These are phyloP conservation scores for Vigna radiata DNA, from an alignment of 306 rosid genomes.

Conservation along the genomic window DNA sequence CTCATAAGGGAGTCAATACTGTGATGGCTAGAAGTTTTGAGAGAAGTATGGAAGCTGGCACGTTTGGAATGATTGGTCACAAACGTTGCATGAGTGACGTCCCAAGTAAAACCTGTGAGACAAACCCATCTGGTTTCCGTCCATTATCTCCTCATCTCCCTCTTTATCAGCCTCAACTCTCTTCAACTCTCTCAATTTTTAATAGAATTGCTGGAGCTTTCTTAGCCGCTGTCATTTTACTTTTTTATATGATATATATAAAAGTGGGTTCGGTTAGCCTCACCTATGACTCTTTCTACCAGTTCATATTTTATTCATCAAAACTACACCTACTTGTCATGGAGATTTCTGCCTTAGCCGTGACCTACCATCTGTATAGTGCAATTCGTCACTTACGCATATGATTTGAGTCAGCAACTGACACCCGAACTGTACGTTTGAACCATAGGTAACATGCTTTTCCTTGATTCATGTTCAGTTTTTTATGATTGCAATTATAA, in stretches of 20 bases:
- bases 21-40: conserved; percentile 77
- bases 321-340: conserved; percentile 50
- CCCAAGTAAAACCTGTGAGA: conserved; percentile 63
- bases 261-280: conserved; percentile 50
- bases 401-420: conserved; percentile 69
- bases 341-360: conserved; percentile 56
- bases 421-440: conserved; percentile 62
- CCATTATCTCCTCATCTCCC: conserved; percentile 66
- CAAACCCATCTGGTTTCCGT: conserved; percentile 54
- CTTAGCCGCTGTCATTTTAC: conserved; percentile 37
- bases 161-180: conserved; percentile 58
- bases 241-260: conserved; percentile 49
- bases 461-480: neutral
- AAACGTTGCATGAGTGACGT: conserved; percentile 71
- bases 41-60: conserved; percentile 73
- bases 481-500: neutral
- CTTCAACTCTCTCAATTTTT: conserved; percentile 52
- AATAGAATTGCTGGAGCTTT: conserved; percentile 55
- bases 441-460: conserved; percentile 68
- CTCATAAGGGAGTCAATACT: conserved; percentile 75
- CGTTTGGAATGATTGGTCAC: conserved; percentile 70
- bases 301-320: conserved; percentile 53
- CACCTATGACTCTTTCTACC: conserved; percentile 51
- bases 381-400: conserved; percentile 51
- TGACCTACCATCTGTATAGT: conserved; percentile 55